Base-by-base conservation (phyloP, 2,329 filamentous ascomycete species). In the Colletotrichum noveboracense region DNA sequence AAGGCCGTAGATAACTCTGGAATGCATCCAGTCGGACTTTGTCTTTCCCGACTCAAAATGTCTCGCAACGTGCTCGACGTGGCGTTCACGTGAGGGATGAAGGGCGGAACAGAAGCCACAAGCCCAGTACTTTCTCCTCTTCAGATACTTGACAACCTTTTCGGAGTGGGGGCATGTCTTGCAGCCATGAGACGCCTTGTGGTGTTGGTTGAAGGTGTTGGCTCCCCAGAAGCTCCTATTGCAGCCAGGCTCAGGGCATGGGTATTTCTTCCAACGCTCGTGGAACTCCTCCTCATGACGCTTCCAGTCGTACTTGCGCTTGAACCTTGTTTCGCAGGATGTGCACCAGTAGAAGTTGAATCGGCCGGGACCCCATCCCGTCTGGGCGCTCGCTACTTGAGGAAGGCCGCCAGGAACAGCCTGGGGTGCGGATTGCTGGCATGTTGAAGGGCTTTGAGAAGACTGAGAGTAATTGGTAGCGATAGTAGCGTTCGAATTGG, bases 281-380 rank as follows among this genome's bases (percentile, higher is more conserved):
- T 93, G 92, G 80, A 93, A 93, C 82, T 93, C 91, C 79, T 93
- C 92, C 81, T 94, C 91, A 82, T 94, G 92, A 36, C 91, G 89
- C 82, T 93, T 93, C 92, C 90, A 94, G 82, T 93, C 91, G 77
- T 92, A 92, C 81, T 93, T 93, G 78, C 91, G 89, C 85, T 92
- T 92, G 80, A 93, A 92, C 61, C 91, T 92, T 65, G 92, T 92
- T 81, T 93, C 91, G 82, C 88, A 90, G 21, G 88, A 89, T 6
- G 89, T 90, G 79, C 89, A 90, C 88, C 88, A 90, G 81, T 90
- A 90, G 32, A 89, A 87, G 77, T 89, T 89, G 76, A 79, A 78
- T 18, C 75, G 65, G 55, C 79, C 74, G 7, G 77, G 77, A 21
- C 77, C 77, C 77, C 77, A 78, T 30, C 77, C 77, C 9, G 75